Evolutionary conservation across 2,329 filamentous ascomycete species (phyloP), one percentile per base, ranked within the genome.

Genomic region (Pseudogymnoascus sp.): DNA sequence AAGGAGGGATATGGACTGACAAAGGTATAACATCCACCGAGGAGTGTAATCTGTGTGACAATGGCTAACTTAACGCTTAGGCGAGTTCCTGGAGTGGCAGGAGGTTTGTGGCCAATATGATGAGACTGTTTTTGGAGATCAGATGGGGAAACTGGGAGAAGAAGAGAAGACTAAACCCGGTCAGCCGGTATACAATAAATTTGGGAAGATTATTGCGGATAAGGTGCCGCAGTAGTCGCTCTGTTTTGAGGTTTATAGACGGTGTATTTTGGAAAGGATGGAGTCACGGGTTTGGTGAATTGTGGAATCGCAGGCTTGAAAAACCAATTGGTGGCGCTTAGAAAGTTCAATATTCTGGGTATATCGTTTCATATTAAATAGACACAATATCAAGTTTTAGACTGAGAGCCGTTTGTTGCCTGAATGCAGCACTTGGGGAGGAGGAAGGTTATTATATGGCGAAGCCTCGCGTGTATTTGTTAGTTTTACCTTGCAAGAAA

Each of bases 1-100:
- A 73, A n/a, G 80, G 80, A 2, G 81, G 81, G 6, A 70, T 81
- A 3, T 84, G 81, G 81, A 81, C 79, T 0, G 76, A 75, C 11
- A 70, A 73, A n/a, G 74, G 74, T 62, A 37, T 60, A 16, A 14
- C 25, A 20, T 14, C 14, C 12, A 30, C 20, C 57, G 2, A 7
- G 18, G n/a, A 61, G 36, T 7, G 18, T 11, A 61, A 25, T 43
- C 5, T 39, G 14, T 59, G 28, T 54, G 47, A 54, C 18, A 33
- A 54, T 33, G 9, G 7, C 58, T 60, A 3, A 43, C 18, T 14
- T 20, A 36, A 50, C 16, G 12, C n/a, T 22, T 28, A 60, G 60
- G 41, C 18, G 72, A 74, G 37, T 83, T 80, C 79, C 63, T 80
- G 20, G 73, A 74, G 0, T 80, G 79, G 71, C 74, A 73, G 6